phyloP scores from a whole-genome alignment of 129 eudicot genomes.

The Artemisia annua region DNA sequence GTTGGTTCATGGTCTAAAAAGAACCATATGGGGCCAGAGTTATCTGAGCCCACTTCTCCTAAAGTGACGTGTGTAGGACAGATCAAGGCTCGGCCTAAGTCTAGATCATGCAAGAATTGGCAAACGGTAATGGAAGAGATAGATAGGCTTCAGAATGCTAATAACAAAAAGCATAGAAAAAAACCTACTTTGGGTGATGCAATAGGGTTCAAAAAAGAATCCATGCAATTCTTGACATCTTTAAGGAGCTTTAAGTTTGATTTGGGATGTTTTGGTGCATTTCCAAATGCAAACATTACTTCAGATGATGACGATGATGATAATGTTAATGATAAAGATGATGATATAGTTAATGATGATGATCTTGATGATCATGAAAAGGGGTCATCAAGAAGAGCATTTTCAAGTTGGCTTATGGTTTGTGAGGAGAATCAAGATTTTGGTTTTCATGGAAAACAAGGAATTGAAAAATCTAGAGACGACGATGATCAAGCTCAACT shows the following conservation, averaged over 20 bases:
- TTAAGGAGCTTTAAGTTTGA: slow-evolving; percentile 66
- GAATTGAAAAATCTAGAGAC: slow-evolving; percentile 2
- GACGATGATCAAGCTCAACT: slow-evolving; percentile 14
- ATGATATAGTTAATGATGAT: slow-evolving; percentile 7
- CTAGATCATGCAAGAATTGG: slow-evolving; percentile 70
- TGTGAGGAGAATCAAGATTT: slow-evolving; percentile 51
- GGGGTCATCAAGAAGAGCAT: slow-evolving; percentile 50
- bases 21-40: slow-evolving; percentile 40
- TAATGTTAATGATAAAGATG: slow-evolving; percentile 31
- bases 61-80: slow-evolving; percentile 91
- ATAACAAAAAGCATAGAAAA: slow-evolving; percentile 45
- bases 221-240: slow-evolving; percentile 72
- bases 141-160: slow-evolving; percentile 66
- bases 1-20: slow-evolving; percentile 52
- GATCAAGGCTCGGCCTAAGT: slow-evolving; percentile 62
- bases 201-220: slow-evolving; percentile 75
- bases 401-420: slow-evolving; percentile 86
- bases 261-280: slow-evolving; percentile 83
- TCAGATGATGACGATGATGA: slow-evolving; percentile 61
- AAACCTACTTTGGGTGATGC: slow-evolving; percentile 53
- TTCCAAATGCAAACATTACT: slow-evolving; percentile 46
- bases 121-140: slow-evolving; percentile 90
- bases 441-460: slow-evolving; percentile 17
- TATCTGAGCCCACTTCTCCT: slow-evolving; percentile 83
- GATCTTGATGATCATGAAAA: slow-evolving; percentile 25